phyloP scores from a whole-genome alignment of 768 basidiomycete genomes.

The Amyloporia xantha region DNA sequence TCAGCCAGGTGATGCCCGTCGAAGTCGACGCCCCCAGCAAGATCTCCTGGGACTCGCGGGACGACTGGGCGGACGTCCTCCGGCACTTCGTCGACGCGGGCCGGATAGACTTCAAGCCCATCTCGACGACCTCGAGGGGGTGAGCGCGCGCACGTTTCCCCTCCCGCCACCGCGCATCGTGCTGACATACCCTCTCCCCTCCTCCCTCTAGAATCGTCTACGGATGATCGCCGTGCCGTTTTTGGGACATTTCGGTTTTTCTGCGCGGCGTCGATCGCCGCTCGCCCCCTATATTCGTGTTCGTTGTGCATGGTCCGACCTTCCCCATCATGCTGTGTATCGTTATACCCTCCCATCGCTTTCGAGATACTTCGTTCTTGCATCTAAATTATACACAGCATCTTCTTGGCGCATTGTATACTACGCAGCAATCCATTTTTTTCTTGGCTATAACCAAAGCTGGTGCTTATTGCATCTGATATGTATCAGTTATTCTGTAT shows the following conservation, averaged over 20 bases:
- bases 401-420: conserved; percentile 5
- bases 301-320: not conserved
- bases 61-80: conserved; percentile 68
- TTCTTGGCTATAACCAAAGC: not conserved
- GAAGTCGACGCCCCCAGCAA: conserved; percentile 75
- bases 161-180: too few relatives aligned
- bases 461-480: too few relatives aligned
- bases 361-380: not conserved
- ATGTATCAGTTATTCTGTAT: too few relatives aligned
- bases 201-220: conserved; percentile 20
- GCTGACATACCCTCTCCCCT: not conserved
- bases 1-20: conserved; percentile 82
- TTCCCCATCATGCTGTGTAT: conserved; percentile 6
- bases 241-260: not conserved
- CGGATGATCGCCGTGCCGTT: conserved; percentile 16
- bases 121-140: conserved; percentile 72
- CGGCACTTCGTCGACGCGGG: conserved; percentile 67
- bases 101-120: conserved; percentile 75
- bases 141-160: conserved; percentile 32
- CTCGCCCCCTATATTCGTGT: not conserved
- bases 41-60: conserved; percentile 69
- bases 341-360: conserved; percentile 2
- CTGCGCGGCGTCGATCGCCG: conserved; percentile 9
- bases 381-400: conserved; percentile 10
- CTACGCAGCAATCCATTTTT: not conserved